Evolutionary conservation across 2,329 filamentous ascomycete species (phyloP).

Genomic region (Cytospora leucostoma): DNA sequence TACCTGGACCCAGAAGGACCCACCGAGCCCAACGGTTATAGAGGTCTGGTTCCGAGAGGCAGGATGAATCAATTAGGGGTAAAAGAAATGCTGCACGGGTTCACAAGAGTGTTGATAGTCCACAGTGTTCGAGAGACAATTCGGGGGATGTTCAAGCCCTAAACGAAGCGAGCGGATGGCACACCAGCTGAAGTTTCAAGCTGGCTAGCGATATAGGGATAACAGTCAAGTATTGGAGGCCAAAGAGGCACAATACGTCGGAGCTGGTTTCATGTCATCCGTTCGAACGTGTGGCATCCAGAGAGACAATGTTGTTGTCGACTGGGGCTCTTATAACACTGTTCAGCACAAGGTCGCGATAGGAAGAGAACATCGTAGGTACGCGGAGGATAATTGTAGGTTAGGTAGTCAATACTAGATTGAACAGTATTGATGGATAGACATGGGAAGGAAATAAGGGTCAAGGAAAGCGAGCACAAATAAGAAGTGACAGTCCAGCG

Average conservation of each 20-base stretch:
- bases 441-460: constrained; percentile 7
- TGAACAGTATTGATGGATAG: background rate
- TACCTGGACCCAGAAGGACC: background rate
- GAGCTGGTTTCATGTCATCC: constrained; percentile 3
- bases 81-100: constrained; percentile 5
- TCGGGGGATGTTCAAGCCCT: background rate
- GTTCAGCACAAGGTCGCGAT: constrained; percentile 18
- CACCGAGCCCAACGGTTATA: background rate
- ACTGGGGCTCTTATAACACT: constrained; percentile 20
- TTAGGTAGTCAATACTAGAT: background rate
- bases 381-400: constrained; percentile 2
- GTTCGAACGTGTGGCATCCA: constrained; percentile 3
- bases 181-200: background rate
- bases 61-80: background rate
- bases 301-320: constrained; percentile 13
- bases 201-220: background rate
- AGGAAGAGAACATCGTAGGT: constrained; percentile 23
- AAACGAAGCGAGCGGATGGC: constrained; percentile 13
- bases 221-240: background rate
- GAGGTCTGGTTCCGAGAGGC: background rate
- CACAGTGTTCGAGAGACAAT: constrained; percentile 3
- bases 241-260: constrained; percentile 7
- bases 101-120: background rate
- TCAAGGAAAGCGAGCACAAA: background rate
- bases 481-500: constrained; percentile 6